Evolutionary conservation across 305 asterid species (phyloP), one percentile per base, ranked within the genome.

Genomic region (Fraxinus sp.): DNA sequence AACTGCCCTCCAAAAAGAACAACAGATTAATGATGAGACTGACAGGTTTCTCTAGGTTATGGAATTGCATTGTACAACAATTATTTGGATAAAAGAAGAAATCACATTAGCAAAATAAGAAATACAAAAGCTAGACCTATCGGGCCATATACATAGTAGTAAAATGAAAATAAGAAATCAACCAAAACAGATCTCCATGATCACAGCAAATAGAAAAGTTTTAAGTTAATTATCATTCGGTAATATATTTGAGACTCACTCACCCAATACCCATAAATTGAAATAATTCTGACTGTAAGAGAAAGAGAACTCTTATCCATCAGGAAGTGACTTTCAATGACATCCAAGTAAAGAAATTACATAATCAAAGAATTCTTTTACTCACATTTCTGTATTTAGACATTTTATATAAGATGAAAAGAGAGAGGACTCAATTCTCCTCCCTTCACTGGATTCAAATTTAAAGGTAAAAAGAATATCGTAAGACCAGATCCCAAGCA

Each of bases 11-110:
- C 36, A 70, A 22, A 88, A 80, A 11, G 55, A 46, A 37, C 14
- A 33, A 14, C 52, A 77, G 77, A 33, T 77, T 46, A 49, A 76
- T 33, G 26, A 79, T 35, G 74, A 24, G 75, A 28, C 36, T 46
- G 79, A 74, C 62, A 62, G 26, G 73, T 76, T 76, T 71, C 33
- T 72, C 81, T 59, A 11, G 87, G 43, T 82, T 64, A 41, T 77
- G 82, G 77, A 79, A 77, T 75, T 64, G 35, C 37, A 57, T 7
- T 41, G 80, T 32, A 79, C 77, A 57, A 71, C 59, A 62, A 7
- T 62, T 22, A 22, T 22, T 62, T 62, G 71, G 71, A 81, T 37
- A 73, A 36, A 76, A 52, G 33, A 81, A 75, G 77, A 77, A 52
- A 20, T 18, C 39, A 9, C 30, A 26, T 20, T 8, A 30, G 36